phyloP scores from a whole-genome alignment of 257 asterid genomes.

The Scutellaria barbata region DNA sequence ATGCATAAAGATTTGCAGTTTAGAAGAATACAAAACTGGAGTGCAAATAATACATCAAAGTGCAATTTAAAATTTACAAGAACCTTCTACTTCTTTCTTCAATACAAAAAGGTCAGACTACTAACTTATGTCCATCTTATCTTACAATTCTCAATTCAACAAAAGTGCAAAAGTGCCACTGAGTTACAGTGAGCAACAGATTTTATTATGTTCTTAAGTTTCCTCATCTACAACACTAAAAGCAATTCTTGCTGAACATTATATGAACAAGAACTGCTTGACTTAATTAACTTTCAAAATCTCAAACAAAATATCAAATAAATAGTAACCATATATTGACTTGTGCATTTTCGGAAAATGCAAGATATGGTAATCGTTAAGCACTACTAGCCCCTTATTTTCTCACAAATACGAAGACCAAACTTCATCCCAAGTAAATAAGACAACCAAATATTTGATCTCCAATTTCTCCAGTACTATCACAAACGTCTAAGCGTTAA shows the following conservation, averaged over 20 bases:
- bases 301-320: background rate
- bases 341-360: background rate
- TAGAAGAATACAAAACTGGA: background rate
- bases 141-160: conserved; percentile 11
- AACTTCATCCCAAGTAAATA: background rate
- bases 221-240: conserved; percentile 1
- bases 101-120: background rate
- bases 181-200: background rate
- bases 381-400: background rate
- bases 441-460: background rate
- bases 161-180: background rate
- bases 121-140: conserved; percentile 10
- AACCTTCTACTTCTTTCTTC: conserved; percentile 10
- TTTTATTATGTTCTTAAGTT: background rate
- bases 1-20: background rate
- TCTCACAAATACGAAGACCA: background rate
- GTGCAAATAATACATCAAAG: background rate
- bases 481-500: background rate
- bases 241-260: background rate
- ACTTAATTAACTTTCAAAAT: background rate
- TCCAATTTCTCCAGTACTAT: conserved; percentile 6
- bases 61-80: background rate
- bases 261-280: background rate
- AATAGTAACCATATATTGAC: background rate
- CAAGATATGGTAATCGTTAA: background rate